Evolutionary conservation across 1,284 basidiomycete species (phyloP), one percentile per base, ranked within the genome.

Genomic region (Ceratobasidium sp.): DNA sequence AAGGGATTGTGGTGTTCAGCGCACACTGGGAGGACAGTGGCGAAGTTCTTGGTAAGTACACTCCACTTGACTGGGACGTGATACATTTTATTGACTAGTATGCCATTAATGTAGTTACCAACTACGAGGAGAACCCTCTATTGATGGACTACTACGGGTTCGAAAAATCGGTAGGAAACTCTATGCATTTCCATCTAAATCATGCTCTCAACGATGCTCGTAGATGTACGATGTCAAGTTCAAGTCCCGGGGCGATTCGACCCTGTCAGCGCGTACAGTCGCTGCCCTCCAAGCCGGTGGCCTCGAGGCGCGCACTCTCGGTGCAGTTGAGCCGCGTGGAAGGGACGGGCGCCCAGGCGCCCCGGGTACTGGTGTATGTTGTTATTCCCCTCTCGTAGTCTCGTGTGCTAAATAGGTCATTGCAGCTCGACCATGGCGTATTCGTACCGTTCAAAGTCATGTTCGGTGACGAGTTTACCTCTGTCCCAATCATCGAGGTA

Each of bases 381-480:
- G 14, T 51, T 16, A 29, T 51, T 51, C 13, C 4, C 24, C 31
- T 5, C 11, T 49, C 31, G 39, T 29, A 13, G 29, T 11, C 14
- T 4, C 27, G 16, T 51, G 22, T 8, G 11, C 31, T 59, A 2
- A 3, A n/a, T 37, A 11, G 22, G 43, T 19, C 9, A 19, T 19
- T 39, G 16, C 14, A 68, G 8, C 77, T 86, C 9, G 91, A 91
- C 78, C 90, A 92, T 78, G 90, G 77, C 62, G 66, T 74, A 48
- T 93, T 93, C 79, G 84, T 93, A 8, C 92, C 92, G 0, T 92
- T 93, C 84, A 84, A 86, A 61, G 80, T 90, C 73, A 93, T 93
- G 92, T 92, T 93, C 78, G 89, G 89, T 14, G 86, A 90, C 49
- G 83, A 85, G 74, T 85, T 88, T 74, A 84, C 79, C 34, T 84